Evolutionary conservation across 768 basidiomycete genomes (phyloP).

Genomic region (Mycena epipterygia): DNA sequence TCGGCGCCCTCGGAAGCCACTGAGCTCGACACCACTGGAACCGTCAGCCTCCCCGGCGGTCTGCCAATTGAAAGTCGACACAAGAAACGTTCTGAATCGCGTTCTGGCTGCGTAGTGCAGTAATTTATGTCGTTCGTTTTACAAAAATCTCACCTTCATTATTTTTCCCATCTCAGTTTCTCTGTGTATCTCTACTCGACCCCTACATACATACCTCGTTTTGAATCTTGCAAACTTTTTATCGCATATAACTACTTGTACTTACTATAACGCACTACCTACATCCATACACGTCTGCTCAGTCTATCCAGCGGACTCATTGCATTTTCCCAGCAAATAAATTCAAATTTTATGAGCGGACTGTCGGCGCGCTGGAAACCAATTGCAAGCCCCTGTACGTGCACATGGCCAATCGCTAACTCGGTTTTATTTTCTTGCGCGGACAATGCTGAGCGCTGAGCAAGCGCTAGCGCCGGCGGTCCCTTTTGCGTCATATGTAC

Average conservation of each 20-base stretch:
- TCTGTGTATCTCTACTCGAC: conserved; percentile 21
- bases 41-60: conserved; percentile 51
- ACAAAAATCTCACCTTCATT: conserved; percentile 31
- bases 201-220: conserved; percentile 27
- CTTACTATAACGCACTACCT: conserved; percentile 29
- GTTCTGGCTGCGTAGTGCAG: conserved; percentile 63
- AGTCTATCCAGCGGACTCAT: conserved; percentile 24
- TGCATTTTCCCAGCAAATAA: conserved; percentile 15
- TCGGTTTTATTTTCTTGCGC: no score
- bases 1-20: conserved; percentile 48
- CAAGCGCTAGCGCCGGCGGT: no score
- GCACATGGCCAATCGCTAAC: no score
- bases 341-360: background rate
- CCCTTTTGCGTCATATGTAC: no score
- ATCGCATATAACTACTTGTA: conserved; percentile 32
- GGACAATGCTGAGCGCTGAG: no score
- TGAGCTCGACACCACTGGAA: conserved; percentile 39
- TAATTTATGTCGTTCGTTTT: conserved; percentile 43
- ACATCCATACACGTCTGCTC: conserved; percentile 33
- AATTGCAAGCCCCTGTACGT: background rate
- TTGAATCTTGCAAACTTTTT: conserved; percentile 29
- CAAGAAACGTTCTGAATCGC: conserved; percentile 56
- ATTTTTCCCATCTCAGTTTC: conserved; percentile 26
- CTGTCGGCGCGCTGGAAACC: background rate
- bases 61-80: conserved; percentile 50